Conservation (phyloP, 768 basidiomycete species). For the Psilocybe cubensis region DNA sequence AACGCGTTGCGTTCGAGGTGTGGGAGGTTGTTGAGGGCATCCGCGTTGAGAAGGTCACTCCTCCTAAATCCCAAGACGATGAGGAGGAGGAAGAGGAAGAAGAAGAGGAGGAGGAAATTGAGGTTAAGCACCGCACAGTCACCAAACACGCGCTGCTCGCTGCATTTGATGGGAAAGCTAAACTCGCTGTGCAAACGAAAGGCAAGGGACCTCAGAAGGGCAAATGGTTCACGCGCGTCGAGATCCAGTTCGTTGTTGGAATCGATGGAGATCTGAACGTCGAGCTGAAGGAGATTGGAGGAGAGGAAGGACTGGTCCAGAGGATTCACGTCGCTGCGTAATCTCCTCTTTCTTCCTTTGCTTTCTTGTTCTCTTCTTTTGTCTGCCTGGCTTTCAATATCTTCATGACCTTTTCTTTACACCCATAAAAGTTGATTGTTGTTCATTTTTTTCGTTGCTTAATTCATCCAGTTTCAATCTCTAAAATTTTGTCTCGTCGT, state of each 20-base stretch:
- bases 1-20: slow-evolving; percentile 66
- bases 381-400: not conserved
- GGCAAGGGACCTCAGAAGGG: slow-evolving; percentile 44
- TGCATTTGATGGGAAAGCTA: slow-evolving; percentile 42
- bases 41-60: slow-evolving; percentile 59
- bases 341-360: not conserved
- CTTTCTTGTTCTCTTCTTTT: no score
- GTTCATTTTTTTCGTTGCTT: no score
- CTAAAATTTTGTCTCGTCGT: no score
- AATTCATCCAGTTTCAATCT: no score
- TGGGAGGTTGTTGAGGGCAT: slow-evolving; percentile 79
- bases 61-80: slow-evolving; percentile 48
- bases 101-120: slow-evolving; percentile 62
- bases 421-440: no score
- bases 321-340: slow-evolving; percentile 16
- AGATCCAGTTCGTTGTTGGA: slow-evolving; percentile 44
- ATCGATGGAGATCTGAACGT: slow-evolving; percentile 42
- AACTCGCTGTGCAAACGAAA: slow-evolving; percentile 42
- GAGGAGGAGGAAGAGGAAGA: slow-evolving; percentile 53
- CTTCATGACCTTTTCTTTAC: no score
- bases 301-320: slow-evolving; percentile 20
- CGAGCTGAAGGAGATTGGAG: slow-evolving; percentile 40
- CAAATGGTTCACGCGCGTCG: slow-evolving; percentile 53
- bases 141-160: slow-evolving; percentile 58
- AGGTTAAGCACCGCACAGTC: slow-evolving; percentile 64